Evolutionary conservation across 352 stramenopile genomes (phyloP).

Genomic region (Blastocystis sp.): DNA sequence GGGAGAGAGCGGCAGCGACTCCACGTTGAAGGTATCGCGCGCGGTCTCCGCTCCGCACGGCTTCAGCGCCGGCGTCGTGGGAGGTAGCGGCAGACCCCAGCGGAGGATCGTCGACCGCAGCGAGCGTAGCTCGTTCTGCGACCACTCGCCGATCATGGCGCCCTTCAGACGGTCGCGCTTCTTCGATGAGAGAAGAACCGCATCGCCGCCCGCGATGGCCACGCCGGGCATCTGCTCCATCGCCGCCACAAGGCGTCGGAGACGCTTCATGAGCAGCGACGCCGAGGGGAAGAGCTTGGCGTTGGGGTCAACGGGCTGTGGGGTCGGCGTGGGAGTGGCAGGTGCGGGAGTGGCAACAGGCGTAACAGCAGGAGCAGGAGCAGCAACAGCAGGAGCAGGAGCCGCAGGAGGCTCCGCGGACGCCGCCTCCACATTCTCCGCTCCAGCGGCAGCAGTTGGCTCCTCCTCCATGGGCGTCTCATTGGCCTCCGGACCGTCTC

Average conservation of each 20-base stretch:
- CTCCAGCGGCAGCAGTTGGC: not conserved
- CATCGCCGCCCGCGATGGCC: not conserved
- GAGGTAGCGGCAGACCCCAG: conserved; percentile 37
- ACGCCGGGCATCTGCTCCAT: not conserved
- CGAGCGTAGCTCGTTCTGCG: not conserved
- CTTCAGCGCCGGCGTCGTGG: not conserved
- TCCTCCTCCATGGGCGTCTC: not conserved
- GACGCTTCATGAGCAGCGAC: conserved; percentile 9
- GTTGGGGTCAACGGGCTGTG: not conserved
- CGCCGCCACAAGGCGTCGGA: conserved; percentile 2
- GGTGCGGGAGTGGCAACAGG: not conserved
- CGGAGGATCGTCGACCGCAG: conserved; percentile 11
- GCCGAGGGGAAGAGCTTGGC: conserved; percentile 6
- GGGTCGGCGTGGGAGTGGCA: not conserved
- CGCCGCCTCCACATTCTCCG: not conserved
- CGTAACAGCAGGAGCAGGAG: not conserved
- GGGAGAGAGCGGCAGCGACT: not conserved
- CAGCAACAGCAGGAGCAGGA: not conserved
- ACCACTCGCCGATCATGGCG: conserved; percentile 21
- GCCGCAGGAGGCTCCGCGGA: not conserved
- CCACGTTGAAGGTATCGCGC: not conserved
- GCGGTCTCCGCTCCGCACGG: not conserved
- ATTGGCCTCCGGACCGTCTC: not conserved
- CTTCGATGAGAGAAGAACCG: not conserved
- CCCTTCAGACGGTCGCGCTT: not conserved